Evolutionary conservation across 2,329 filamentous ascomycete species (phyloP).

Genomic region (Cercospora zeae-maydis): DNA sequence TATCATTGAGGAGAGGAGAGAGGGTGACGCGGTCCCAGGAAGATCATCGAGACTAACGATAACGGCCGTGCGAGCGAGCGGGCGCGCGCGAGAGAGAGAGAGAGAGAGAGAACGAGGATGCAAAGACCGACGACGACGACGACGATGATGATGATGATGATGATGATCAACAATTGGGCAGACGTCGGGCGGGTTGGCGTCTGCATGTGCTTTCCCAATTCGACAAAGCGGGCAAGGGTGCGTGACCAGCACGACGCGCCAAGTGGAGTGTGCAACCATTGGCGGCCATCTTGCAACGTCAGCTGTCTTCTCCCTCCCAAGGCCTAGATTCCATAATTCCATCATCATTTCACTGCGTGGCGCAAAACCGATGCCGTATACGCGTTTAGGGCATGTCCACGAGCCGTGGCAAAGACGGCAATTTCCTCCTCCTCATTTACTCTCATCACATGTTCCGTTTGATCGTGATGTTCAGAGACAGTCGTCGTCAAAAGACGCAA

Average conservation of each 20-base stretch:
- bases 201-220: neutral
- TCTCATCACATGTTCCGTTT: too few species aligned
- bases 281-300: conserved; percentile 19
- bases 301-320: conserved; percentile 11
- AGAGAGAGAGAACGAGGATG: neutral
- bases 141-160: neutral
- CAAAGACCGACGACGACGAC: neutral
- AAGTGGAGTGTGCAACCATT: conserved; percentile 13
- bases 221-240: neutral
- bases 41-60: neutral
- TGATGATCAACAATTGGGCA: neutral
- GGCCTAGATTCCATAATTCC: too few species aligned
- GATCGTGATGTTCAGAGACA: too few species aligned
- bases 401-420: neutral
- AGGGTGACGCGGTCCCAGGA: too few species aligned
- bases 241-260: conserved; percentile 9
- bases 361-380: neutral
- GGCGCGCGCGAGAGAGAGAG: too few species aligned
- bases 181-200: neutral
- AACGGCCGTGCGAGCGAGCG: too few species aligned
- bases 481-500: neutral
- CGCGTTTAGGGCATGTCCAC: neutral
- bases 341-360: conserved; percentile 1
- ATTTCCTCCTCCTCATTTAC: neutral
- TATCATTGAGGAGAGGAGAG: too few species aligned